Percentiles rank a stretch among this genome's conserved stretches.
Conservation (phyloP, 2,329 filamentous ascomycete species). For the Alternaria sp. region DNA sequence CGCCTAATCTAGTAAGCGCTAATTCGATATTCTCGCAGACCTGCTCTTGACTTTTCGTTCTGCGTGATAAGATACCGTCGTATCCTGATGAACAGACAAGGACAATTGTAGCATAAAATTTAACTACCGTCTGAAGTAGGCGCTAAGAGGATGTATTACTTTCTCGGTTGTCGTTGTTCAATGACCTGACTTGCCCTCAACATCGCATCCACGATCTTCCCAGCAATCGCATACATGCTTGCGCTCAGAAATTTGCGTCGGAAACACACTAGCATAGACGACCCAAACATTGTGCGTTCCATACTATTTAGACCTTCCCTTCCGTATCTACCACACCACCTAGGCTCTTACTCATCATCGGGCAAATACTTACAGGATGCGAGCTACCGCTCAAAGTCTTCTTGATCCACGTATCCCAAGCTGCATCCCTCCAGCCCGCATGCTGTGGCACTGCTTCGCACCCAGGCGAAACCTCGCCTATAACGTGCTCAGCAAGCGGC, state of each 20-base stretch:
- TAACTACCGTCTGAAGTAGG: not conserved
- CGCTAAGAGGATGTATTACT: not conserved
- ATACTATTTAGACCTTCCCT: constrained; percentile 38
- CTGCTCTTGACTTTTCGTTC: constrained; percentile 3
- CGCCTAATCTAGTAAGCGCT: no score
- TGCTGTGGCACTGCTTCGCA: constrained; percentile 32
- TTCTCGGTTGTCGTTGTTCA: not conserved
- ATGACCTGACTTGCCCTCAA: not conserved
- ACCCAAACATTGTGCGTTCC: constrained; percentile 49
- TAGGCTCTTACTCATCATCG: constrained; percentile 45
- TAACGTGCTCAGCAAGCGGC: constrained; percentile 36
- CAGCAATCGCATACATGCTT: constrained; percentile 52
- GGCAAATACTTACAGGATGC: constrained; percentile 47
- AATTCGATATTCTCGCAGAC: constrained; percentile 11
- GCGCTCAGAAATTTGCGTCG: constrained; percentile 43
- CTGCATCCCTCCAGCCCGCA: constrained; percentile 24
- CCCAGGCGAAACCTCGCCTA: constrained; percentile 33
- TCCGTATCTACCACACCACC: constrained; percentile 49
- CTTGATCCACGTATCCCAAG: constrained; percentile 40
- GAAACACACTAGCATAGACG: constrained; percentile 51
- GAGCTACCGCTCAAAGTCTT: constrained; percentile 36
- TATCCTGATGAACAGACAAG: not conserved
- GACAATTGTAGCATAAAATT: not conserved
- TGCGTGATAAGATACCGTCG: constrained; percentile 3
- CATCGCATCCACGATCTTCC: constrained; percentile 45